Percentiles rank a stretch among this genome's conserved stretches.
phyloP scores from a whole-genome alignment of 2,329 filamentous ascomycete species.

The Alternaria novae-zelandiae region DNA sequence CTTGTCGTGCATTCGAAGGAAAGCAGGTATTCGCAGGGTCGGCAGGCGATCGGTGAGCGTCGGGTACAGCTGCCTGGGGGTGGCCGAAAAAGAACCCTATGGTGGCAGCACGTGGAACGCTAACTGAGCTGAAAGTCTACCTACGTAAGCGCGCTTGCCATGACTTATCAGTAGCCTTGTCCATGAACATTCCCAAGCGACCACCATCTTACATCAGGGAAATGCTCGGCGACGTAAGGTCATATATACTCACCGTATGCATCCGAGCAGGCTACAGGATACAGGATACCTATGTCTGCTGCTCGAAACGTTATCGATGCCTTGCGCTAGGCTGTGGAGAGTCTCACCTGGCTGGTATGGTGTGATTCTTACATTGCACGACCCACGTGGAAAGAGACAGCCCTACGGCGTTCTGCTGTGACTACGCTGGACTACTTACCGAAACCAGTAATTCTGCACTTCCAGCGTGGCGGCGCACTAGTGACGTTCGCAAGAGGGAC shows the following conservation, averaged over 20 bases:
- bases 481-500: conserved; percentile 1
- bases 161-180: conserved; percentile 17
- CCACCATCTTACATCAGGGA: background rate
- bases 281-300: background rate
- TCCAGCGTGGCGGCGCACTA: background rate
- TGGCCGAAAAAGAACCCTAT: background rate
- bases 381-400: background rate
- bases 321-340: background rate
- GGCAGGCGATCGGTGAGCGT: conserved; percentile 2
- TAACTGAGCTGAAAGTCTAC: background rate
- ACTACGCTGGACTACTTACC: conserved; percentile 7
- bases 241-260: background rate
- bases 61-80: background rate
- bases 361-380: background rate
- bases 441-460: conserved; percentile 5
- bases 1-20: background rate
- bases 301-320: background rate
- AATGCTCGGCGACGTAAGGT: background rate
- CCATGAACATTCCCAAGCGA: conserved; percentile 2
- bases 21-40: background rate
- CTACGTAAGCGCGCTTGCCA: conserved; percentile 16
- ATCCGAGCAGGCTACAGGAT: background rate
- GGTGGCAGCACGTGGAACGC: conserved; percentile 6
- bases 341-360: background rate
- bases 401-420: background rate